These are phyloP conservation scores for Eremothecium sinecaudum DNA, from an alignment of 1,139 yeast species.

Conservation along the genomic window DNA sequence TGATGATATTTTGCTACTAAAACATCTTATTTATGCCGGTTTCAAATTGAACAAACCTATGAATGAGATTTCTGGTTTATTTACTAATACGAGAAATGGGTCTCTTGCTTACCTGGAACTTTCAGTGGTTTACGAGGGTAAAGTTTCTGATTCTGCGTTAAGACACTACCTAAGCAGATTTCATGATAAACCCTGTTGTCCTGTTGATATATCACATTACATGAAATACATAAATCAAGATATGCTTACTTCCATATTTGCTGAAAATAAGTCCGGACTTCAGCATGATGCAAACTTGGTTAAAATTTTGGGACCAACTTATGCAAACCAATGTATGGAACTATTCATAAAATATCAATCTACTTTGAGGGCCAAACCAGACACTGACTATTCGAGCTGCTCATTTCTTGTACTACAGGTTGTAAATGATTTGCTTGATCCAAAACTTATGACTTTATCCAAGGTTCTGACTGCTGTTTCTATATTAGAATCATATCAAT, in stretches of 20 bases:
- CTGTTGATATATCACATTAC: slow-evolving; percentile 21
- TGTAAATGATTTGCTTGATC: slow-evolving; percentile 12
- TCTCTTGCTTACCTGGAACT: slow-evolving; percentile 22
- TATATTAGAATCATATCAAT: slow-evolving; percentile 26
- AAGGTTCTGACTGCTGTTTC: slow-evolving; percentile 20
- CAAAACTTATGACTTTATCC: slow-evolving; percentile 10
- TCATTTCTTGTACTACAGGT: slow-evolving; percentile 22
- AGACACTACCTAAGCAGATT: slow-evolving; percentile 19
- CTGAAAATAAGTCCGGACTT: slow-evolving; percentile 10
- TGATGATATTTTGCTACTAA: slow-evolving; percentile 26
- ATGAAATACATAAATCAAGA: slow-evolving; percentile 9
- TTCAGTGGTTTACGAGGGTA: slow-evolving; percentile 8
- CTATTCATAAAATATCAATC: slow-evolving; percentile 16
- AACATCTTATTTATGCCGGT: slow-evolving; percentile 18
- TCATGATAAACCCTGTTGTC: slow-evolving; percentile 29
- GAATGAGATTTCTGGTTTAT: slow-evolving; percentile 16
- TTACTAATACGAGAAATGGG: slow-evolving; percentile 26
- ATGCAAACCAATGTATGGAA: slow-evolving; percentile 6
- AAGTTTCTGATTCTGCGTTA: slow-evolving; percentile 16
- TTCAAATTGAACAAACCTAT: slow-evolving; percentile 12
- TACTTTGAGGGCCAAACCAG: slow-evolving; percentile 16
- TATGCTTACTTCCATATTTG: slow-evolving; percentile 8
- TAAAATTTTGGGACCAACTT: slow-evolving; percentile 10
- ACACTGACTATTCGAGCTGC: slow-evolving; percentile 26
- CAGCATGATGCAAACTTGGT: slow-evolving; percentile 23